Base-by-base conservation (phyloP, 2,329 filamentous ascomycete species). In the Biscogniauxia sp. region DNA sequence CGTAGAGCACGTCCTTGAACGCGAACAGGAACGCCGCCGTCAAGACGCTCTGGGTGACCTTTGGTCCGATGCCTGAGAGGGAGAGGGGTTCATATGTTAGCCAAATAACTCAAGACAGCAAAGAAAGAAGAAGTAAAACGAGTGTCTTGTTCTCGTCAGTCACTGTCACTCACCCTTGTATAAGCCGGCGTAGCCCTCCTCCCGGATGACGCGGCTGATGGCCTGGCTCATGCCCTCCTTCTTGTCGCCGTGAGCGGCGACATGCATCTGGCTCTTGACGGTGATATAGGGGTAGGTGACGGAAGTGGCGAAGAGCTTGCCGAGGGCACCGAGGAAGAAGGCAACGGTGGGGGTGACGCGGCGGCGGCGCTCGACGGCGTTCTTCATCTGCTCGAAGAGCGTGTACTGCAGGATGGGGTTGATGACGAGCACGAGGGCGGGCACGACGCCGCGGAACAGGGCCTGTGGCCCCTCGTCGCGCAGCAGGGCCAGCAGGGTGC, bases 261-360 rank as follows among this genome's bases (percentile, higher is more conserved):
- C 92, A 76, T 99, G 95, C 87, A 97, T 97, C 74, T 92, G 87
- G 78, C 93, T 96, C 88, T 99, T 99, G 71, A 99, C 90, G 4
- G 95, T 99, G 75, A 99, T 98, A 75, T 99, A 99, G 11, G 95
- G 95, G 77, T 99, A 99, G 5, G 95, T 99, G 71, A 98, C 91
- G 63, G 84, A 88, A 2, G 95, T 99, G 23, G 95, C 95, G 63
- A 97, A 88, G 65, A 99, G 83, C 84, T 99, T 99, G 76, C 95
- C 93, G 32, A 98, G 74, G 1, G 95, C 95, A 64, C 95, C 95
- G 2, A 99, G 83, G 73, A 95, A 86, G 77, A 99, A 99, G 55
- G 92, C 93, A 68, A 96, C 86, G 58, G 87, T 89, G 1, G 94
- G 92, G 0, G 92, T 96, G 60, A 98, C 85, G 69, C 89, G 74